Conservation (phyloP, 768 basidiomycete species). For the Hypholoma sublateritium region DNA sequence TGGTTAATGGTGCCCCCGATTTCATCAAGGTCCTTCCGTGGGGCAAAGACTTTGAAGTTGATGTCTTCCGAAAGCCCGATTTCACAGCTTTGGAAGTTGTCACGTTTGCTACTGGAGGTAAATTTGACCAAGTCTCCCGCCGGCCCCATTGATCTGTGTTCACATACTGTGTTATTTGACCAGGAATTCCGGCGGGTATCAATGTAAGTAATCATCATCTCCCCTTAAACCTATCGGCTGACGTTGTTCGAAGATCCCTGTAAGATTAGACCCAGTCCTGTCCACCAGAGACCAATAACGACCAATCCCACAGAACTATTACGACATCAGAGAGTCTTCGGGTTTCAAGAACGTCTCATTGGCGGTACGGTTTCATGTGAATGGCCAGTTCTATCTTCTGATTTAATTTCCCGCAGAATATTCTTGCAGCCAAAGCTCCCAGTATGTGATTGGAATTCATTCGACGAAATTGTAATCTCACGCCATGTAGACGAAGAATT, state of each 20-base stretch:
- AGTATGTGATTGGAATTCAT: conserved; percentile 39
- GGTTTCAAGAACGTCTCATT: conserved; percentile 93
- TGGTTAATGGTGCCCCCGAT: conserved; percentile 76
- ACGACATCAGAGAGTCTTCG: conserved; percentile 74
- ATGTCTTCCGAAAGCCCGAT: conserved; percentile 81
- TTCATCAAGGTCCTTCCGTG: conserved; percentile 83
- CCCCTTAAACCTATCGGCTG: background rate
- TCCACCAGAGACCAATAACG: background rate
- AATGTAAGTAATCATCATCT: conserved; percentile 48
- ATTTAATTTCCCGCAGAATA: conserved; percentile 49
- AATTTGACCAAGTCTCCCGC: background rate
- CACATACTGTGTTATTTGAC: conserved; percentile 1
- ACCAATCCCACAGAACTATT: conserved; percentile 59
- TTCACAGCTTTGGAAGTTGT: conserved; percentile 85
- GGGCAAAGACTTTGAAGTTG: conserved; percentile 69
- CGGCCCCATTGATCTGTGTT: background rate
- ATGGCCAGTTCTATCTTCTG: background rate
- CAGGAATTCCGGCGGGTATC: conserved; percentile 85
- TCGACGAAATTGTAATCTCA: background rate
- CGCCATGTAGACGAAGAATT: conserved; percentile 60
- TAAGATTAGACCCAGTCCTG: conserved; percentile 25
- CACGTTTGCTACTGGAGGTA: conserved; percentile 81
- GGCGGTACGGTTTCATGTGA: conserved; percentile 44
- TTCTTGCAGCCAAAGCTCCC: conserved; percentile 85
- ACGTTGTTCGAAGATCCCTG: conserved; percentile 53